These are phyloP conservation scores for Fusarium neocosmosporiellum DNA, from an alignment of 2,329 filamentous ascomycete genomes.

Conservation along the genomic window DNA sequence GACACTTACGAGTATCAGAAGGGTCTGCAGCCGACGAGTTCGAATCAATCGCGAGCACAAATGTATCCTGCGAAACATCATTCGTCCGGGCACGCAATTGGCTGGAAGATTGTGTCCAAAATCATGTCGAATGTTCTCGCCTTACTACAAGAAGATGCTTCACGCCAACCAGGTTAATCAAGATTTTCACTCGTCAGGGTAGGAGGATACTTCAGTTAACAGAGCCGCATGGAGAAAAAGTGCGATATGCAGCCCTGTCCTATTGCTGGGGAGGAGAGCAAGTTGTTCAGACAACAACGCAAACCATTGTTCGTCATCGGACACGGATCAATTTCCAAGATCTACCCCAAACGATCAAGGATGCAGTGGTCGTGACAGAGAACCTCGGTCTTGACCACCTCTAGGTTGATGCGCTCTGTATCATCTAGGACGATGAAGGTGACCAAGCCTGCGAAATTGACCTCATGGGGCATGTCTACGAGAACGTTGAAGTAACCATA, in stretches of 20 bases:
- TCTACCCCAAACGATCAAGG: neutral
- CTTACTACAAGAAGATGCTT: neutral
- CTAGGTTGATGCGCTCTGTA: neutral
- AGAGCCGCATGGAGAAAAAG: neutral
- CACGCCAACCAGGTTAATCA: neutral
- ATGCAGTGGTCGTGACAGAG: neutral
- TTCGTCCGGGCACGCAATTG: neutral
- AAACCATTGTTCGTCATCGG: neutral
- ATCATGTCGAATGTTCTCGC: neutral
- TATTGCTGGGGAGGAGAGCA: neutral
- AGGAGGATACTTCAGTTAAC: neutral
- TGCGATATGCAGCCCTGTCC: neutral
- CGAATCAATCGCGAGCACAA: neutral
- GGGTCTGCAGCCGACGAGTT: neutral
- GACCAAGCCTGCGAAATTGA: neutral
- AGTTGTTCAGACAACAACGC: neutral
- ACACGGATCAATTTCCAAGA: neutral
- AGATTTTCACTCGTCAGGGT: neutral
- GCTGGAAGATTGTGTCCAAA: neutral
- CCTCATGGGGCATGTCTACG: neutral
- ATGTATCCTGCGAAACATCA: neutral
- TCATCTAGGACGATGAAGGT: neutral
- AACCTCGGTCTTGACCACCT: neutral
- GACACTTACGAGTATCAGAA: neutral
- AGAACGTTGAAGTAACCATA: neutral